phyloP scores from a whole-genome alignment of 305 asterid species.

The Fraxinus dipetala region DNA sequence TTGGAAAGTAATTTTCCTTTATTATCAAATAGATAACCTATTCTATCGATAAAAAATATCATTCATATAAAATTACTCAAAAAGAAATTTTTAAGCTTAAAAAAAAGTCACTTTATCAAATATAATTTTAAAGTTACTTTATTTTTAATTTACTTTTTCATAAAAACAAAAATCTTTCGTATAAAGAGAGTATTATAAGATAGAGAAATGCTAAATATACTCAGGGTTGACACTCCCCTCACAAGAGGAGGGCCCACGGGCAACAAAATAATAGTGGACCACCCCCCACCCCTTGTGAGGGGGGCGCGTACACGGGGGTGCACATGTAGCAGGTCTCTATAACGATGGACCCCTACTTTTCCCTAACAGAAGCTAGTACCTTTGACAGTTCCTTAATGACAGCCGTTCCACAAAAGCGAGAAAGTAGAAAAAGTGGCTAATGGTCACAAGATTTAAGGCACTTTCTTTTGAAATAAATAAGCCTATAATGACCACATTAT shows the following conservation, averaged over 20 bases:
- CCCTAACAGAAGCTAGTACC: not conserved
- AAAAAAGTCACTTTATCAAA: no score
- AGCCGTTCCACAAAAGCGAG: conserved; percentile 10
- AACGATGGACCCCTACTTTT: not conserved
- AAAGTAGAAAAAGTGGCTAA: conserved; percentile 32
- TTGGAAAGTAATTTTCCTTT: not conserved
- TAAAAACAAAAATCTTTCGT: no score
- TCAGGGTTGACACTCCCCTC: no score
- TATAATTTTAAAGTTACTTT: no score
- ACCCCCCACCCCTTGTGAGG: no score
- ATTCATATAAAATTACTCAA: not conserved
- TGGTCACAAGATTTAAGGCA: conserved; percentile 68
- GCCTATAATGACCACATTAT: conserved; percentile 14
- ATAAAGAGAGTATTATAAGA: no score
- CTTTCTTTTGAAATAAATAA: conserved; percentile 58
- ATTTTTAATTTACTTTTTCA: not conserved
- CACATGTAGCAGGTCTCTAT: no score
- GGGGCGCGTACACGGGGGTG: no score
- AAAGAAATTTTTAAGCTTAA: not conserved
- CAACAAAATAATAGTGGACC: no score
- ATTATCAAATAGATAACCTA: not conserved
- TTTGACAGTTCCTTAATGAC: not conserved
- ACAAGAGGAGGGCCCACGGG: no score
- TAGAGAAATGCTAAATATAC: no score
- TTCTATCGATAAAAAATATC: no score